Evolutionary conservation across 2,329 filamentous ascomycete species (phyloP), one percentile per base, ranked within the genome.

Genomic region (Epicoccum nigrum): DNA sequence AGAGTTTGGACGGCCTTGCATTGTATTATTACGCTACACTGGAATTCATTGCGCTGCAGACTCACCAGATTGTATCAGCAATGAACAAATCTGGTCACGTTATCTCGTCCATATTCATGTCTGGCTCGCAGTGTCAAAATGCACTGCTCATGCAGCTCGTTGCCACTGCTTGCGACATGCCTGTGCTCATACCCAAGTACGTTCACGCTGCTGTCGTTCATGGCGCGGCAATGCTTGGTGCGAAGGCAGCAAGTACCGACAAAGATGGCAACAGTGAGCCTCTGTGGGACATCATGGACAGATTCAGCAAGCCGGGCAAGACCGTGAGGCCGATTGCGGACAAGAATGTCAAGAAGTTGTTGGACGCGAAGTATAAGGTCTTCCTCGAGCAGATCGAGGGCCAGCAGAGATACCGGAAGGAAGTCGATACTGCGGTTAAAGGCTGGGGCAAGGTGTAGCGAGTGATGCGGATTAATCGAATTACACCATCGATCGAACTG

Each of bases 21-120:
- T 78, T 97, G 17, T 87, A 92, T 77, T 99, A 99, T 78, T 97
- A 97, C 69, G 90, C 86, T 19, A 95, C 93, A 3, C 91, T 99
- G 85, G 94, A 99, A 77, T 97, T 97, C 76, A 97, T 99, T 65
- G 92, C 94, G 23, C 84, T 97, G 73, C 94, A 99, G 76, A 99
- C 94, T 0, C 87, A 90, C 51, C 94, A 99, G 74, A 99, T 99
- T 65, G 83, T 99, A 58, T 88, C 95, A 67, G 84, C 88, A 28
- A 97, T 99, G 92, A 99, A 97, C 80, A 79, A 83, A 38, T 81
- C 91, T 1, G 94, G 94, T 8, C 94, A 99, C 77, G 80, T 83
- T 62, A 92, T 99, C 73, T 86, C 83, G 41, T 93, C 88, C 58
- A 96, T 99, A 75, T 99, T 97, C 84, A 97, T 99, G 94, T 96